Conservation (phyloP, 192 early-diverging fungal species). For the Fimicolochytrium jonesii region DNA sequence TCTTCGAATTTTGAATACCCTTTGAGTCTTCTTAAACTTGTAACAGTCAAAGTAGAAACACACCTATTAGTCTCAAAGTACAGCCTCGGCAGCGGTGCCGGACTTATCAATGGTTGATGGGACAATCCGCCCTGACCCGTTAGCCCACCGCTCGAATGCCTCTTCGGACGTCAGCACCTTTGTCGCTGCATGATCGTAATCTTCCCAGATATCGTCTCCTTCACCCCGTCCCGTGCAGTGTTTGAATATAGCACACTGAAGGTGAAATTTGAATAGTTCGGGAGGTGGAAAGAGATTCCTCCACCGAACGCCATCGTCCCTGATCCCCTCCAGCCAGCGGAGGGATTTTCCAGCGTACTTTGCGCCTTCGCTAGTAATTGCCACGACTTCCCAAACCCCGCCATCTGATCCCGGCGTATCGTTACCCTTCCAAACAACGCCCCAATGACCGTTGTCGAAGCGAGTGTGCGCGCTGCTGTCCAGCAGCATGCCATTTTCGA, state of each 20-base stretch:
- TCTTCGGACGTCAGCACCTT: neutral
- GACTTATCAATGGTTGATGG: no score
- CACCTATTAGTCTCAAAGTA: no score
- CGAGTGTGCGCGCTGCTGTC: neutral
- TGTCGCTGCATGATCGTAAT: slow-evolving; percentile 5
- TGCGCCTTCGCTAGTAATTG: slow-evolving; percentile 1
- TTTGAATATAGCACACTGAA: slow-evolving; percentile 5
- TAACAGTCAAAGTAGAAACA: no score
- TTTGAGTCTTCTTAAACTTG: no score
- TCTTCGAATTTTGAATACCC: no score
- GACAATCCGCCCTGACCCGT: neutral
- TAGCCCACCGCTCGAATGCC: slow-evolving; percentile 4
- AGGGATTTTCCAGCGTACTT: slow-evolving; percentile 1
- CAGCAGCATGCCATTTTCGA: slow-evolving; percentile 3
- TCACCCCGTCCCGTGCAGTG: slow-evolving; percentile 4
- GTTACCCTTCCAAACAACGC: slow-evolving; percentile 1
- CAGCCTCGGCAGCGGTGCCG: neutral
- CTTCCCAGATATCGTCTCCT: slow-evolving; percentile 1
- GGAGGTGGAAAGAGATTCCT: slow-evolving; percentile 1
- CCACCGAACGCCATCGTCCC: slow-evolving; percentile 4
- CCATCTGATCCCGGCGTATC: slow-evolving; percentile 1
- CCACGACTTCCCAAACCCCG: slow-evolving; percentile 4
- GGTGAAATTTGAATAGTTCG: neutral
- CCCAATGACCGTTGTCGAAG: slow-evolving; percentile 3
- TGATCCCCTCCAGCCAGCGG: slow-evolving; percentile 1